Percentiles rank a stretch among this genome's conserved stretches.
Evolutionary conservation across 192 early-diverging fungal species (phyloP).

Genomic region (Dispira simplex): DNA sequence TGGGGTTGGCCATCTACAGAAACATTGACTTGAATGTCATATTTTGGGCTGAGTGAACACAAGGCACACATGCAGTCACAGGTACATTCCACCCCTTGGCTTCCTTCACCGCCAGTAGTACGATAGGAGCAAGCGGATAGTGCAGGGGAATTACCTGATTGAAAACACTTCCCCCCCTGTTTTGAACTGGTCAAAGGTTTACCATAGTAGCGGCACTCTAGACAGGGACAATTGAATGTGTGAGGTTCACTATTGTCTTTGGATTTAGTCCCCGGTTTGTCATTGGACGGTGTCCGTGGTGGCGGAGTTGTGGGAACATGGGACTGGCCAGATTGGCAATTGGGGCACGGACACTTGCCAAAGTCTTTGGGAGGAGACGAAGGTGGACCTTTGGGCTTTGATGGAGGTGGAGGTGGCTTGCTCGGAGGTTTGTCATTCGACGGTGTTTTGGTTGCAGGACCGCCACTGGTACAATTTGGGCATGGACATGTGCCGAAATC

Average conservation of each 20-base stretch:
- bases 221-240: constrained; percentile 5
- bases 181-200: neutral
- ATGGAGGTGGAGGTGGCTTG: neutral
- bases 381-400: neutral
- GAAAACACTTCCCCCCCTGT: too few relatives aligned
- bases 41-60: constrained; percentile 10
- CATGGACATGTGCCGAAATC: too few relatives aligned
- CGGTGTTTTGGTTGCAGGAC: too few relatives aligned
- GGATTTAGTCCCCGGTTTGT: neutral
- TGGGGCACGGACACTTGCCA: constrained; percentile 2
- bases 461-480: too few relatives aligned
- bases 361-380: neutral
- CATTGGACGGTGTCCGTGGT: neutral
- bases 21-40: constrained; percentile 4
- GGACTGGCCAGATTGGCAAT: neutral
- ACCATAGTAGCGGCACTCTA: neutral
- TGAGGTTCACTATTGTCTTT: neutral
- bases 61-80: constrained; percentile 3
- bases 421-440: too few relatives aligned
- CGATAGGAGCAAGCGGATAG: too few relatives aligned
- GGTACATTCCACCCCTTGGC: neutral
- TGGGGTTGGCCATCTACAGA: too few relatives aligned
- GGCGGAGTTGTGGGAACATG: neutral
- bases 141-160: too few relatives aligned
- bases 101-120: too few relatives aligned